Base-by-base conservation (phyloP, 2,329 filamentous ascomycete genomes). In the Rutstroemia sp. region DNA sequence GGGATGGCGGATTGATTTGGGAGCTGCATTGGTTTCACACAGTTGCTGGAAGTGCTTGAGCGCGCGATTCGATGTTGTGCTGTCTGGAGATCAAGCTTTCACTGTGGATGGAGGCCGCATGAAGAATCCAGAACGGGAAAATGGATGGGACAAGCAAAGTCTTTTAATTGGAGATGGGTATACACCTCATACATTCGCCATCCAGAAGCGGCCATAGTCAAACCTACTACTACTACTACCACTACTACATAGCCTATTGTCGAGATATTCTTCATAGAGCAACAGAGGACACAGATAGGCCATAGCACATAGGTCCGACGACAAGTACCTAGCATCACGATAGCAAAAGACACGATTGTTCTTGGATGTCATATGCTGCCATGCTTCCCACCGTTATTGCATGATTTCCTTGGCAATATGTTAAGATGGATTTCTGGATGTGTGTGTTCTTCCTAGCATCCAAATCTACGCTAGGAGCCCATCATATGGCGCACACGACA, bases 321-420 rank as follows among this genome's bases (percentile, higher is more conserved):
- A 75, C 75, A 82, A 82, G 79, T 81, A 82, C 80, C 81, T 87
- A 88, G 84, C 82, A 82, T 82, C 80, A 84, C 80, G 83, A 83
- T 88, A 88, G 86, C 84, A 86, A 81, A 85, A 76, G 72, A 75
- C 71, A 74, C 73, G 65, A 69, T 68, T 69, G 57, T 69, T 70
- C 66, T 66, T 68, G 68, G 68, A 69, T 67, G 62, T 69, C 64
- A 66, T 67, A 61, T 65, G 66, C 63, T 67, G 65, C 68, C 66
- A 68, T 64, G 61, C 64, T 64, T 66, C 63, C 62, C 50, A 36
- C 25, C 64, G 66, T 66, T 63, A 61, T 64, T 67, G 67, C 56
- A 57, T 54, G 57, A 54, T 54, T 62, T 45, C 51, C 51, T 25
- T 48, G 47, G 53, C 46, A 55, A 51, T 55, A 47, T 44, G 51